Evolutionary conservation across 139 green algal genomes (phyloP).

Genomic region (Edaphochlamys debaryana): DNA sequence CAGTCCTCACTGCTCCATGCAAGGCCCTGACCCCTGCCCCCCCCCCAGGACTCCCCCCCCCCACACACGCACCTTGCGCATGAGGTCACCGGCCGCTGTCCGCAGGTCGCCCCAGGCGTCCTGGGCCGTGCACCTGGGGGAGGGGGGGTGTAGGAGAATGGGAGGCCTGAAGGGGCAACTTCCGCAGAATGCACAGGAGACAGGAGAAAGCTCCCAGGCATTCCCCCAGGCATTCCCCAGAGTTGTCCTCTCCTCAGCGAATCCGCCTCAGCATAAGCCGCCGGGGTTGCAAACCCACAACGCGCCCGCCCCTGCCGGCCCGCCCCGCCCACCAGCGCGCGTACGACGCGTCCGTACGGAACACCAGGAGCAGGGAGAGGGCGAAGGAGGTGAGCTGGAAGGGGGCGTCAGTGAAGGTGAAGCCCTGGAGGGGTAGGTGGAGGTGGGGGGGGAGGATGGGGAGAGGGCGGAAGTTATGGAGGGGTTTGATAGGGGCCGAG

Average conservation of each 20-base stretch:
- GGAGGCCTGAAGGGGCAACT: too few species aligned
- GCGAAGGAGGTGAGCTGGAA: slow-evolving; percentile 58
- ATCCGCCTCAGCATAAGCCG: too few species aligned
- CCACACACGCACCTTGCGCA: slow-evolving; percentile 51
- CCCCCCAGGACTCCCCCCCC: too few species aligned
- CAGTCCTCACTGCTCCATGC: not conserved
- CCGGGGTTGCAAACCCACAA: too few species aligned
- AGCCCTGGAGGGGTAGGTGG: not conserved
- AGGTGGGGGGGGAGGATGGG: not conserved
- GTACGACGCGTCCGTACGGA: slow-evolving; percentile 60
- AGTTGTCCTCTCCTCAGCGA: too few species aligned
- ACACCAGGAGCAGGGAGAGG: slow-evolving; percentile 64
- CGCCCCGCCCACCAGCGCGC: slow-evolving; percentile 48
- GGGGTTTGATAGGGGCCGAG: too few species aligned
- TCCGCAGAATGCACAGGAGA: not conserved
- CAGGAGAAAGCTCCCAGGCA: not conserved
- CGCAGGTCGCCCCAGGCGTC: slow-evolving; percentile 39
- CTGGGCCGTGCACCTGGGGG: slow-evolving; percentile 11
- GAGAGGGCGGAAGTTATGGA: not conserved
- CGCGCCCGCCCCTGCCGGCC: too few species aligned
- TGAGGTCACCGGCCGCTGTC: slow-evolving; percentile 18
- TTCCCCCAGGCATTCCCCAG: too few species aligned
- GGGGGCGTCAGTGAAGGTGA: slow-evolving; percentile 22
- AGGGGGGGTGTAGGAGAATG: too few species aligned
- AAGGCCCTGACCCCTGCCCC: too few species aligned